Base-by-base conservation (phyloP, 139 green algal genomes). In the Trebouxia sp. region DNA sequence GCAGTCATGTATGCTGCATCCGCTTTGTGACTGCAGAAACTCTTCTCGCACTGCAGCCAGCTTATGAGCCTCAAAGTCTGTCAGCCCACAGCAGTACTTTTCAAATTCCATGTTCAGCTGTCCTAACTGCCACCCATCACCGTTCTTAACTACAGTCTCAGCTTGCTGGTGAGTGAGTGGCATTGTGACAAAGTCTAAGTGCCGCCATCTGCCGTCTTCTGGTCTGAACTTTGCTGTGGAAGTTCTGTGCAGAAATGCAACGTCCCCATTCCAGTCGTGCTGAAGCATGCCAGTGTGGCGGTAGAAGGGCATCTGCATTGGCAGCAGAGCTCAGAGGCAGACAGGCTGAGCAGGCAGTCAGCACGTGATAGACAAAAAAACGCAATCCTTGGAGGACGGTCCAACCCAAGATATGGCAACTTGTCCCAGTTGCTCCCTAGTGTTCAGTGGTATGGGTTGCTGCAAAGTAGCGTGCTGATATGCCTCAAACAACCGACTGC, bases 51-150 rank as follows among this genome's bases (percentile, higher is more conserved):
- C 62, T 28, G 62, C 62, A 5, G 62, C 62, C 62, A 72, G 62
- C 62, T 72, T 72, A 35, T 72, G 62, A 10, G 62, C 62, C 62
- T 72, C 62, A 45, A 72, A 72, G 32, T 72, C 62, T 42, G 62
- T 72, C 32, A 72, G 11, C 28, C 62, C 62, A 30, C 62, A 72
- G 26, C 62, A 72, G 32, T 72, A 72, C 62, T 72, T 72, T 45
- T 72, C 62, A 45, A 72, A 72, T 35, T 72, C 62, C 62, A 72
- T 72, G 62, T 72, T 72, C 62, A 72, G 62, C 62, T 72, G 62
- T 45, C 62, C 62, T 15, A 72, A 41, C 32, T 72, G 62, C 62
- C 62, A 72, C 9, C 62, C 62, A 30, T 72, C 62, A 6, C 62
- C 62, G 28, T 72, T 72, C 1, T 43, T 45, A 32, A 45, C 62